Base-by-base conservation (phyloP, 208 protist species). In the Trypanosoma theileri region DNA sequence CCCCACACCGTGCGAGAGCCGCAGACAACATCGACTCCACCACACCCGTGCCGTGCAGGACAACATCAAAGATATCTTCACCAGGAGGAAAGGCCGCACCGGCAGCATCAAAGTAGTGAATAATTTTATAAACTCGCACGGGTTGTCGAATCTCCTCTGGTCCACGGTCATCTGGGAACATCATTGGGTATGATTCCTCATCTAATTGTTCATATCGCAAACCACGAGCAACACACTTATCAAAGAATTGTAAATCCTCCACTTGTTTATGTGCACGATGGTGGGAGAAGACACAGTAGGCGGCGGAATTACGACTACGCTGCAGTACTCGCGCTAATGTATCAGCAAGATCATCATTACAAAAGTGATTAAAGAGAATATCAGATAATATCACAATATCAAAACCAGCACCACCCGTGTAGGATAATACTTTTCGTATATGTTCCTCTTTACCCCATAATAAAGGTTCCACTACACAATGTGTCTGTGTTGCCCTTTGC, bases 291-390 rank as follows among this genome's bases (percentile, higher is more conserved):
- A 92, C 90, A 66, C 90, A 96, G 79, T 96, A 96, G 31, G 79
- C 90, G 14, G 84, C 85, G 19, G 89, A 82, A 41, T 57, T 65
- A 7, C 55, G 57, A 46, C 68, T 81, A 44, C 79, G 63, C 26
- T 66, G 72, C 50, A 93, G 75, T 52, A 84, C 56, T 26, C 51
- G 66, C 12, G 68, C 80, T 24, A 96, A 67, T 4, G 91, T 94
- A 51, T 87, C 80, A 12, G 76, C 81, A 46, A 96, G 77, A 73
- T 91, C 85, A 54, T 89, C 85, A 75, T 96, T 93, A 73, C 91
- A 96, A 28, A 96, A 74, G 69, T 96, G 91, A 58, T 96, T 96
- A 79, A 96, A 96, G 16, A 96, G 66, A 73, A 96, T 94, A 65
- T 96, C 91, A n/a, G 91, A 96, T 22, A 96, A 75, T 31, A 96